phyloP scores from a whole-genome alignment of 305 asterid genomes.

The Fraxinus paxiana region DNA sequence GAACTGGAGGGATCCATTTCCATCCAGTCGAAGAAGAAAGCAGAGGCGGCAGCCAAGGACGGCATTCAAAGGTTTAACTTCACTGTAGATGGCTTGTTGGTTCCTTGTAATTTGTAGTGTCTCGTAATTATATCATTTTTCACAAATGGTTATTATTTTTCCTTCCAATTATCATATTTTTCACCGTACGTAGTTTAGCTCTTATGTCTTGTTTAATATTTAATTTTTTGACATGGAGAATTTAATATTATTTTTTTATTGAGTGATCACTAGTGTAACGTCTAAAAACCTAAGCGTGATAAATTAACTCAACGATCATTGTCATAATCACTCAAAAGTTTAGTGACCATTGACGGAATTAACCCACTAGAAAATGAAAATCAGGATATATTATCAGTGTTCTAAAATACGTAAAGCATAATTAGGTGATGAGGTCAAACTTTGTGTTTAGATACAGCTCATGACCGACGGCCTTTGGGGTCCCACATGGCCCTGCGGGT shows the following conservation, averaged over 20 bases:
- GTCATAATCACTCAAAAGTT: neutral
- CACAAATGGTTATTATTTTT: neutral
- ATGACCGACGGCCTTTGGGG: neutral
- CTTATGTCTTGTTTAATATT: neutral
- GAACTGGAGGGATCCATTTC: slow-evolving; percentile 69
- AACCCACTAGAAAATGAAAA: neutral
- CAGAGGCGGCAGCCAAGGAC: slow-evolving; percentile 29
- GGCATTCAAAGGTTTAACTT: slow-evolving; percentile 25
- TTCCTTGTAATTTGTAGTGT: neutral
- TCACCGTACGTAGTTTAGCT: neutral
- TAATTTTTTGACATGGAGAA: too few species aligned
- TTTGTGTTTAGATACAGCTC: too few species aligned
- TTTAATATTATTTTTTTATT: too few species aligned
- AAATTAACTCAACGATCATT: too few species aligned
- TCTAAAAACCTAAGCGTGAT: too few species aligned
- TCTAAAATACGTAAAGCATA: neutral
- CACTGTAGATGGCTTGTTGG: neutral
- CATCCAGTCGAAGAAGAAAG: slow-evolving; percentile 27
- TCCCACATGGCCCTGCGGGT: neutral
- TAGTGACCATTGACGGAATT: neutral
- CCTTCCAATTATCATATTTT: neutral
- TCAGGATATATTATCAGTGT: neutral
- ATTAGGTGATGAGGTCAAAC: neutral
- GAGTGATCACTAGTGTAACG: neutral
- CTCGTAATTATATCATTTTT: neutral